These are phyloP conservation scores for Pestalotiopsis sp. DNA, from an alignment of 2,329 filamentous ascomycete species.

Conservation along the genomic window DNA sequence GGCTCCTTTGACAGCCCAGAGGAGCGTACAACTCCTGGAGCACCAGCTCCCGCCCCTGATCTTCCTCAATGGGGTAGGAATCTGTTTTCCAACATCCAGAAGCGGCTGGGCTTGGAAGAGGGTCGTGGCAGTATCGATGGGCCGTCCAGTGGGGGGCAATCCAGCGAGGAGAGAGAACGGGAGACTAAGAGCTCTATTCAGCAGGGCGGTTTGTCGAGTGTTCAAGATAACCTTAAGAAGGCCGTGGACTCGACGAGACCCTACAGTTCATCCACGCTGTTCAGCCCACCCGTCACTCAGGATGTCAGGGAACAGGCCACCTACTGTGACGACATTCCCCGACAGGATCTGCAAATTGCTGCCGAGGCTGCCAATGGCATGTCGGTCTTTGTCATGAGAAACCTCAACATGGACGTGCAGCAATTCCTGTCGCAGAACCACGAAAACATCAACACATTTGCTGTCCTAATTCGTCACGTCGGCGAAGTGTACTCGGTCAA, in stretches of 20 bases:
- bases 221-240: slow-evolving; percentile 63
- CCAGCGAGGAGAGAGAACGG: neutral
- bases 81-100: slow-evolving; percentile 71
- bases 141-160: neutral
- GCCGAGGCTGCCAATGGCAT: slow-evolving; percentile 73
- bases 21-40: slow-evolving; percentile 22
- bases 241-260: slow-evolving; percentile 80
- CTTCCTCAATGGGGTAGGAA: slow-evolving; percentile 33
- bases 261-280: slow-evolving; percentile 74
- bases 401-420: slow-evolving; percentile 48
- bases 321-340: slow-evolving; percentile 81
- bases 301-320: slow-evolving; percentile 80
- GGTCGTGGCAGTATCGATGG: slow-evolving; percentile 35
- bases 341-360: slow-evolving; percentile 72
- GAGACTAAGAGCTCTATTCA: slow-evolving; percentile 52
- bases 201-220: slow-evolving; percentile 36
- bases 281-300: slow-evolving; percentile 70
- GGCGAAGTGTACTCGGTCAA: slow-evolving; percentile 74
- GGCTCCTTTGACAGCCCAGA: slow-evolving; percentile 61
- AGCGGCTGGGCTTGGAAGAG: slow-evolving; percentile 68
- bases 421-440: slow-evolving; percentile 65
- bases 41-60: slow-evolving; percentile 1
- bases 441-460: slow-evolving; percentile 69
- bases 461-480: slow-evolving; percentile 68
- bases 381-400: slow-evolving; percentile 71